Evolutionary conservation across 306 rosid species (phyloP).

Genomic region (Alnus rubra): DNA sequence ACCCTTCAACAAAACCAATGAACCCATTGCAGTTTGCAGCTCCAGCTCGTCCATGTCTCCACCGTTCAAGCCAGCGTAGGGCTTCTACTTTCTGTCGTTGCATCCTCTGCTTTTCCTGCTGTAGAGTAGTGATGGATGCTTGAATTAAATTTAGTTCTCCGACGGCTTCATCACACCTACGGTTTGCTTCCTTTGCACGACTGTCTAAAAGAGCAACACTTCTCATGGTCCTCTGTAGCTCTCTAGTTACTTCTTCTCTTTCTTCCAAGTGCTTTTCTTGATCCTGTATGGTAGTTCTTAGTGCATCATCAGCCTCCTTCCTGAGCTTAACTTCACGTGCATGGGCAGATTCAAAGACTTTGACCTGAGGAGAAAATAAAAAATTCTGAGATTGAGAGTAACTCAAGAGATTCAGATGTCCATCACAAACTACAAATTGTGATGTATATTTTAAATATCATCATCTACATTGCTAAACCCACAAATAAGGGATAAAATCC

Average conservation of each 20-base stretch:
- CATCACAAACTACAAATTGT: not conserved
- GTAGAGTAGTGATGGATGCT: constrained; percentile 60
- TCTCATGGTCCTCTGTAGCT: constrained; percentile 58
- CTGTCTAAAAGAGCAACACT: constrained; percentile 60
- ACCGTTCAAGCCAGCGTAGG: constrained; percentile 65
- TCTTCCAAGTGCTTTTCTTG: constrained; percentile 54
- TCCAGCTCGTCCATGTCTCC: constrained; percentile 63
- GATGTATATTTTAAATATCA: not conserved
- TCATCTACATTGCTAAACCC: not conserved
- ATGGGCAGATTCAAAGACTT: constrained; percentile 50
- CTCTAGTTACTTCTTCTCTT: constrained; percentile 45
- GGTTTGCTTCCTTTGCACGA: constrained; percentile 57
- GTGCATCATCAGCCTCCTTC: constrained; percentile 56
- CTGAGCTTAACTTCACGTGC: constrained; percentile 53
- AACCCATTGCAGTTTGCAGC: constrained; percentile 45
- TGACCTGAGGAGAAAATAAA: constrained; percentile 43
- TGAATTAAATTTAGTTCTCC: constrained; percentile 59
- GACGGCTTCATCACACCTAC: constrained; percentile 54
- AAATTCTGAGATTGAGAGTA: constrained; percentile 15
- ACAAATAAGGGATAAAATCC: not conserved
- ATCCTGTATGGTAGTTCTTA: constrained; percentile 47
- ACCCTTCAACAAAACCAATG: constrained; percentile 48
- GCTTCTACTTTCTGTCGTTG: constrained; percentile 67
- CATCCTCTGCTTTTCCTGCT: constrained; percentile 65
- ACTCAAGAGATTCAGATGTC: constrained; percentile 11